phyloP scores from a whole-genome alignment of 192 early-diverging fungal genomes.

The Coemansia sp. region DNA sequence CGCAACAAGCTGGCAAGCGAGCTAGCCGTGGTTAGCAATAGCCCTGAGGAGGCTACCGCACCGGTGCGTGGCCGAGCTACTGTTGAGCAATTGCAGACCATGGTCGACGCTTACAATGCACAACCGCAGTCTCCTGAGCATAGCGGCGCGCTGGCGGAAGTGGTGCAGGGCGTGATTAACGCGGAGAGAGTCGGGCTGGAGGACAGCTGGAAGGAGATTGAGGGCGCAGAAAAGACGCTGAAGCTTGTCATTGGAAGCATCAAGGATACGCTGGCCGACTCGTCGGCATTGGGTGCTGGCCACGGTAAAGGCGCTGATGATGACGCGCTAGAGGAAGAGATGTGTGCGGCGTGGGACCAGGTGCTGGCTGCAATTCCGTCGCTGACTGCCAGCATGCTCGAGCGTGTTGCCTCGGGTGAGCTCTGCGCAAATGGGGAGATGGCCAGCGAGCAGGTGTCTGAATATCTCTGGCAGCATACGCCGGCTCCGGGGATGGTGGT shows the following conservation, averaged over 20 bases:
- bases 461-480: slow-evolving; percentile 33
- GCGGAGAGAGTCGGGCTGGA: background rate
- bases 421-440: background rate
- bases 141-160: background rate
- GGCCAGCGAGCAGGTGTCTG: background rate
- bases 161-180: slow-evolving; percentile 17
- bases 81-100: slow-evolving; percentile 17
- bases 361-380: slow-evolving; percentile 35
- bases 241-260: slow-evolving; percentile 42
- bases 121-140: background rate
- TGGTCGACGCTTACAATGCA: slow-evolving; percentile 6
- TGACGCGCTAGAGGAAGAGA: slow-evolving; percentile 22
- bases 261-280: slow-evolving; percentile 29
- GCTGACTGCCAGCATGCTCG: slow-evolving; percentile 13
- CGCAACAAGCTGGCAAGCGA: slow-evolving; percentile 15
- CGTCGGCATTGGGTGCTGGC: background rate
- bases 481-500: slow-evolving; percentile 44
- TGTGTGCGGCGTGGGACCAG: slow-evolving; percentile 43
- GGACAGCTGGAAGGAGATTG: slow-evolving; percentile 36
- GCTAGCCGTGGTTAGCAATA: background rate
- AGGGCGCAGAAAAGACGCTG: slow-evolving; percentile 46
- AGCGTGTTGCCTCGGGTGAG: background rate
- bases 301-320: background rate
- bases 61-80: slow-evolving; percentile 16
- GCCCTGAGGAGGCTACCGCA: background rate